Percentiles rank a stretch among this genome's conserved stretches.
phyloP scores from a whole-genome alignment of 768 basidiomycete species.

The Suillus hirtellus region DNA sequence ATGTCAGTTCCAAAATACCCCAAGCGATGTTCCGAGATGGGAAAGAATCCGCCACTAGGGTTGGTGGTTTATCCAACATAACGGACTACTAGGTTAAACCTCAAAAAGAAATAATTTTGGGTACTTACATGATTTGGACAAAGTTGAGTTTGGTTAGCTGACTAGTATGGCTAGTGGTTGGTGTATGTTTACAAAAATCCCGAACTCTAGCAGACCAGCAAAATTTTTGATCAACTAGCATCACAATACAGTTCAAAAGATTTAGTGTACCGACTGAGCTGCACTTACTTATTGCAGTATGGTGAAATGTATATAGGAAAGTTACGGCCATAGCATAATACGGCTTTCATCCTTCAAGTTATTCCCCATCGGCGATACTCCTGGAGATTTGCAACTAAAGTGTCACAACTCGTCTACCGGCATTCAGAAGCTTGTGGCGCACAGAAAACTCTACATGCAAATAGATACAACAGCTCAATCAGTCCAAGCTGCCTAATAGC shows the following conservation, averaged over 20 bases:
- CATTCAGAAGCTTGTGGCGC: not conserved
- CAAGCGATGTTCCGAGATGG: not conserved
- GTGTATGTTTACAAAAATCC: no score
- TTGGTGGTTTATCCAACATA: not conserved
- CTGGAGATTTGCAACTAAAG: not conserved
- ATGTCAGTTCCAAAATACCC: conserved; percentile 13
- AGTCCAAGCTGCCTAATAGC: not conserved
- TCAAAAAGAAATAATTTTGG: not conserved
- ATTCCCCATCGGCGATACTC: not conserved
- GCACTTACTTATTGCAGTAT: not conserved
- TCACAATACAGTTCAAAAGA: not conserved
- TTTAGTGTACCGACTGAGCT: not conserved
- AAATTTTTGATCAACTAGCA: no score
- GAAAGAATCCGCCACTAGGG: not conserved
- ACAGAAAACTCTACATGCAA: not conserved
- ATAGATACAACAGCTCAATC: not conserved
- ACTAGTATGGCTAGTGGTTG: not conserved
- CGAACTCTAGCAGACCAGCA: no score
- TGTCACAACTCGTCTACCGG: no score
- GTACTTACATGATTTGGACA: not conserved
- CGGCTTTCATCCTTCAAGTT: no score
- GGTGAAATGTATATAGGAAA: not conserved
- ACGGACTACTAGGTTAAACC: not conserved
- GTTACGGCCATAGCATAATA: not conserved
- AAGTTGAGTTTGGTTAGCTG: not conserved